Conservation (phyloP, 2,329 filamentous ascomycete species). For the Chrysosporium keratinophilum region DNA sequence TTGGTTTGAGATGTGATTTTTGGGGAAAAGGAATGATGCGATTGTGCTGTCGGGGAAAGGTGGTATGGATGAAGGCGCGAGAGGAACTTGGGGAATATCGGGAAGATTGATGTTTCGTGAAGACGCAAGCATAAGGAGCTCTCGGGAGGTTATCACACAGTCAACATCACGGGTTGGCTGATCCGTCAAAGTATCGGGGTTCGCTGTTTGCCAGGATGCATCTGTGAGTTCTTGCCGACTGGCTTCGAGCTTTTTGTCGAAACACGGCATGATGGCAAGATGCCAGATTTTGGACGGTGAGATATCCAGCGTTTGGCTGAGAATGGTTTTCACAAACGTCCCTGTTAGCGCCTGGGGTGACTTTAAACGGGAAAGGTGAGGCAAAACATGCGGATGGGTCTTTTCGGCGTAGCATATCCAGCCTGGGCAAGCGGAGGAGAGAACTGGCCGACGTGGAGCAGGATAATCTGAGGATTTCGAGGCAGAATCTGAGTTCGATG, state of each 20-base stretch:
- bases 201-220: conserved; percentile 49
- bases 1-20: conserved; percentile 29
- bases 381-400: conserved; percentile 85
- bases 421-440: conserved; percentile 86
- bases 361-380: conserved; percentile 82
- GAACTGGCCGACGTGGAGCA: conserved; percentile 35
- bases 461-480: conserved; percentile 17
- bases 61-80: conserved; percentile 38
- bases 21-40: conserved; percentile 63
- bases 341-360: conserved; percentile 88
- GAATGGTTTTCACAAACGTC: conserved; percentile 75
- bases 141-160: conserved; percentile 94
- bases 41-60: conserved; percentile 65
- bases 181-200: conserved; percentile 32
- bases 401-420: conserved; percentile 99
- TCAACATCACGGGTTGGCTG: conserved; percentile 69
- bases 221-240: conserved; percentile 87
- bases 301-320: conserved; percentile 63
- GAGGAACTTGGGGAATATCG: conserved; percentile 50
- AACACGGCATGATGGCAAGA: conserved; percentile 92
- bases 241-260: conserved; percentile 97
- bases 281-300: conserved; percentile 81
- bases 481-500: conserved; percentile 16
- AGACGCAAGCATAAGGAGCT: conserved; percentile 79
- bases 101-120: conserved; percentile 71